phyloP scores from a whole-genome alignment of 2,329 filamentous ascomycete species.

The Fusarium globosum region DNA sequence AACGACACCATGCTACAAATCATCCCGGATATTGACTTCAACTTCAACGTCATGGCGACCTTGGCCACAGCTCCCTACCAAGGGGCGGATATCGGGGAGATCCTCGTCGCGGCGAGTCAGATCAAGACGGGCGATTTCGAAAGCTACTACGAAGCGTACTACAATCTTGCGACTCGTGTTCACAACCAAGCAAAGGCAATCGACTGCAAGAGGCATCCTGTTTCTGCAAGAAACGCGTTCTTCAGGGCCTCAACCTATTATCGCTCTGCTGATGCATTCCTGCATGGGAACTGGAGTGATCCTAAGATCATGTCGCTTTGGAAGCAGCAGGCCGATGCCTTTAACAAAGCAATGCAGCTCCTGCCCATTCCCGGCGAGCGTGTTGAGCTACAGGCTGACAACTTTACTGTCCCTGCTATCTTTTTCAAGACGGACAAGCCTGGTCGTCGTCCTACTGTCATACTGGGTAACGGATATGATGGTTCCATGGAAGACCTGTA shows the following conservation, averaged over 20 bases:
- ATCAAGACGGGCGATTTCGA: constrained; percentile 41
- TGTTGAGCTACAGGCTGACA: constrained; percentile 43
- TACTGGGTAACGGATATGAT: constrained; percentile 58
- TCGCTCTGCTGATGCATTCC: constrained; percentile 55
- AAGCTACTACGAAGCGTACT: constrained; percentile 40
- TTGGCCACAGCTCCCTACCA: not conserved
- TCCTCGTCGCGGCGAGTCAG: constrained; percentile 47
- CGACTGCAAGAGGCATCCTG: constrained; percentile 33
- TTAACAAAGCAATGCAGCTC: constrained; percentile 52
- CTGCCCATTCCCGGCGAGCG: constrained; percentile 52
- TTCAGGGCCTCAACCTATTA: constrained; percentile 57
- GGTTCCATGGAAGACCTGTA: constrained; percentile 57
- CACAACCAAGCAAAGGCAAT: constrained; percentile 36
- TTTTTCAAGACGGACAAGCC: constrained; percentile 45
- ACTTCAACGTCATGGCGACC: constrained; percentile 4
- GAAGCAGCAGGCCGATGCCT: constrained; percentile 50
- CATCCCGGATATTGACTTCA: constrained; percentile 8
- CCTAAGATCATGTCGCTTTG: constrained; percentile 54
- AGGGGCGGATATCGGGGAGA: constrained; percentile 45
- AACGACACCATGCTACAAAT: constrained; percentile 7
- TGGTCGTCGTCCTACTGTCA: constrained; percentile 51
- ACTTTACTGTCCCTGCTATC: constrained; percentile 52
- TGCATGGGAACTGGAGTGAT: constrained; percentile 54
- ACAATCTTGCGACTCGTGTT: constrained; percentile 39
- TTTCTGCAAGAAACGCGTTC: constrained; percentile 41